Evolutionary conservation across 305 asterid species (phyloP).

Genomic region (Fraxinus baroniana): DNA sequence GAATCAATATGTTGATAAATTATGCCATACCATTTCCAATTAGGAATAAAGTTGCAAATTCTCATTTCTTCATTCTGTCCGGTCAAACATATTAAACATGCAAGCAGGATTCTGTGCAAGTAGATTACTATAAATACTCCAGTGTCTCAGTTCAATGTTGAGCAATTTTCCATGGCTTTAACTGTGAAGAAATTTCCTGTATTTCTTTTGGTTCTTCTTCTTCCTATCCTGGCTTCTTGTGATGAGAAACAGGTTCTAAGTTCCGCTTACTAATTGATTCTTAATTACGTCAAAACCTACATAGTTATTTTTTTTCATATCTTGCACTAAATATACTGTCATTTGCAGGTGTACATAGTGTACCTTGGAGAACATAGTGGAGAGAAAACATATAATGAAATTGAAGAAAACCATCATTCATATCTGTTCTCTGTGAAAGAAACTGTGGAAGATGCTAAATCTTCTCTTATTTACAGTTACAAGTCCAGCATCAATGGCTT

Average conservation of each 20-base stretch:
- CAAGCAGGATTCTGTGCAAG: not conserved
- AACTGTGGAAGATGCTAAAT: conserved; percentile 63
- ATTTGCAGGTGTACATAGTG: conserved; percentile 66
- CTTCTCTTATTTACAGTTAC: conserved; percentile 82
- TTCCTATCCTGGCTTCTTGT: conserved; percentile 26
- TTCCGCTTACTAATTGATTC: not conserved
- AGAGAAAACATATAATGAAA: conserved; percentile 49
- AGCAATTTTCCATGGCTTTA: not conserved
- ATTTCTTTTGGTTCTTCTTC: conserved; percentile 28
- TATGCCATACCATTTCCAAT: too few species aligned
- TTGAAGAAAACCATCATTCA: conserved; percentile 44
- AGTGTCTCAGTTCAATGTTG: not conserved
- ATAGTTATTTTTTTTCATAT: not conserved
- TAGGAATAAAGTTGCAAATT: too few species aligned
- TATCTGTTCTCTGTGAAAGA: conserved; percentile 66
- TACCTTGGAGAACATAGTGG: conserved; percentile 73
- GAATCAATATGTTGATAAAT: too few species aligned
- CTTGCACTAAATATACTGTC: not conserved
- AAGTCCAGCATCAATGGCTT: conserved; percentile 86
- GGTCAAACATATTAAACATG: not conserved
- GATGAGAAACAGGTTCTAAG: conserved; percentile 44
- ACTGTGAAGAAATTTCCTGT: conserved; percentile 37
- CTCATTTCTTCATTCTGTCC: too few species aligned
- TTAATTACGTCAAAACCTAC: not conserved
- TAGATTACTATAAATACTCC: not conserved